Percentiles rank a stretch among this genome's conserved stretches.
Evolutionary conservation across 2,329 filamentous ascomycete species (phyloP).

Genomic region (Nothophoma quercina): DNA sequence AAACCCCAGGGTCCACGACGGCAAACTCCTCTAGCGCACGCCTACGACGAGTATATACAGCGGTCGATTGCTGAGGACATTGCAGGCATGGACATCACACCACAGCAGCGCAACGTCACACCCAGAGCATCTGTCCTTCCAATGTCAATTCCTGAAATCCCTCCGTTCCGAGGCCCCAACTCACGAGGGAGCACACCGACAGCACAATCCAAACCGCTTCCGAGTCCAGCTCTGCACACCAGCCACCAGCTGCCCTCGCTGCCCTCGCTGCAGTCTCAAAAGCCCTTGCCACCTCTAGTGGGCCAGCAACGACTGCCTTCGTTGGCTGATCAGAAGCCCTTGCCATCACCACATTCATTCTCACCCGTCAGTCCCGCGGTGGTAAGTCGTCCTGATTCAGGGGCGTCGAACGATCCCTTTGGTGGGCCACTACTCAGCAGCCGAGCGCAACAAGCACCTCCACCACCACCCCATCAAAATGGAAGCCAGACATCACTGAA

Average conservation of each 20-base stretch:
- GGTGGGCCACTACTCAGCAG: constrained; percentile 28
- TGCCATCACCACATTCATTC: constrained; percentile 33
- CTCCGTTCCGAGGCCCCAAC: constrained; percentile 41
- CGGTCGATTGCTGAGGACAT: constrained; percentile 53
- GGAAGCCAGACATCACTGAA: not conserved
- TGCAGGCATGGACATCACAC: constrained; percentile 50
- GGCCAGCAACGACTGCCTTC: constrained; percentile 37
- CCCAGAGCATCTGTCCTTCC: constrained; percentile 44
- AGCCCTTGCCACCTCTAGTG: constrained; percentile 29
- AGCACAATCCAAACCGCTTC: constrained; percentile 28
- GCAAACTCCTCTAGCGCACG: constrained; percentile 45
- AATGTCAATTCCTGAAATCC: constrained; percentile 46
- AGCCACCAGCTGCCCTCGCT: constrained; percentile 8
- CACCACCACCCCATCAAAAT: constrained; percentile 8
- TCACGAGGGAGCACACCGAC: constrained; percentile 19
- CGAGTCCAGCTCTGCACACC: constrained; percentile 25
- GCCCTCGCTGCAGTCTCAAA: constrained; percentile 14
- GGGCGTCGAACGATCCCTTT: constrained; percentile 41
- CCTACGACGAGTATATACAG: constrained; percentile 58
- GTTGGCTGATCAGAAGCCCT: constrained; percentile 35
- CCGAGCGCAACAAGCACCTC: not conserved
- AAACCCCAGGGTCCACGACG: constrained; percentile 43
- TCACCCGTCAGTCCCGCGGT: constrained; percentile 26
- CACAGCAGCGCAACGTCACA: constrained; percentile 39
- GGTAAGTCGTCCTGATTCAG: constrained; percentile 30